These are phyloP conservation scores for Ascochyta rabiei DNA, from an alignment of 2,329 filamentous ascomycete genomes.

Conservation along the genomic window DNA sequence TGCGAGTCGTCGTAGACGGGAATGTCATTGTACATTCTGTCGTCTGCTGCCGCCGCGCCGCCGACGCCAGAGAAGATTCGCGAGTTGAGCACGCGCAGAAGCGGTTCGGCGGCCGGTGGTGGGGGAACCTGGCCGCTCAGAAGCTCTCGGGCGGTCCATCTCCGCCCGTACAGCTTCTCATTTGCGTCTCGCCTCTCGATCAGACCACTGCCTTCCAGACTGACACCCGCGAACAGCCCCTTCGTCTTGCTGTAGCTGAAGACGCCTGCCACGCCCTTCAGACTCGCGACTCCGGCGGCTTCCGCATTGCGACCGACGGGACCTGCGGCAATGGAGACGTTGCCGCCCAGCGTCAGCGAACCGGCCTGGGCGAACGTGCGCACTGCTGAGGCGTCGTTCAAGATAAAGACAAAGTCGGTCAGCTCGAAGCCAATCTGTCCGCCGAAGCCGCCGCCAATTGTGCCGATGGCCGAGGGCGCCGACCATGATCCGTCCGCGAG, in stretches of 20 bases:
- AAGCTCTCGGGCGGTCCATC: slow-evolving; percentile 80
- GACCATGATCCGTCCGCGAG: slow-evolving; percentile 80
- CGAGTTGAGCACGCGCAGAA: slow-evolving; percentile 85
- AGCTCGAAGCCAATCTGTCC: slow-evolving; percentile 88
- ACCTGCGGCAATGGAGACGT: slow-evolving; percentile 93
- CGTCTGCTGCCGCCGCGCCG: slow-evolving; percentile 52
- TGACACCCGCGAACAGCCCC: slow-evolving; percentile 94
- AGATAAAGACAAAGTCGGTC: slow-evolving; percentile 96
- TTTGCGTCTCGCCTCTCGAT: slow-evolving; percentile 97
- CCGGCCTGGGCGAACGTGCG: slow-evolving; percentile 93
- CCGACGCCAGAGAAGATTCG: slow-evolving; percentile 77
- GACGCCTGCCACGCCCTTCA: slow-evolving; percentile 86
- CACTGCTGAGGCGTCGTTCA: slow-evolving; percentile 89
- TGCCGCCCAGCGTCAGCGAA: slow-evolving; percentile 90
- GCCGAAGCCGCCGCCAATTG: slow-evolving; percentile 80
- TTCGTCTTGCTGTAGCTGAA: slow-evolving; percentile 99
- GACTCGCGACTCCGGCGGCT: slow-evolving; percentile 89
- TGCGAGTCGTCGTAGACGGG: slow-evolving; percentile 85
- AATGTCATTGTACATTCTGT: slow-evolving; percentile 89
- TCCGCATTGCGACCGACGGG: slow-evolving; percentile 95
- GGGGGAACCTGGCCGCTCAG: slow-evolving; percentile 78
- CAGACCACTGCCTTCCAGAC: slow-evolving; percentile 88
- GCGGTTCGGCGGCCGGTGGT: slow-evolving; percentile 80
- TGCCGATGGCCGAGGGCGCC: slow-evolving; percentile 80
- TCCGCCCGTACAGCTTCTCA: slow-evolving; percentile 88